Evolutionary conservation across 2,329 filamentous ascomycete genomes (phyloP), one percentile per base, ranked within the genome.

Genomic region (Ophiobolus disseminans): DNA sequence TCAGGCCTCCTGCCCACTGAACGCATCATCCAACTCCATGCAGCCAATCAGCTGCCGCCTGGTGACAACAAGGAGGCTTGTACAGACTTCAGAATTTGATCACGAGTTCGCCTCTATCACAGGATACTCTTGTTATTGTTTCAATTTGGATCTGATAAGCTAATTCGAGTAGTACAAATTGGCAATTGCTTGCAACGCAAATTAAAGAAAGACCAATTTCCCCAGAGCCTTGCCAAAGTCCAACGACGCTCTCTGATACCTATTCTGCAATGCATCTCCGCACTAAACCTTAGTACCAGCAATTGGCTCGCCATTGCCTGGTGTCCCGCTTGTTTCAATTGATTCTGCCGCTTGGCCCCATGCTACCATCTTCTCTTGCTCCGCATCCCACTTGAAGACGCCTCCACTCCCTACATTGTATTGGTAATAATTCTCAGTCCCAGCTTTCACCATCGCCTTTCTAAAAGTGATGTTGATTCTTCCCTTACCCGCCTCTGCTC

Each of bases 341-440:
- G 34, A 43, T 40, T 48, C 25, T 55, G 21, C 41, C 32, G 44
- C 48, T 31, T 48, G 19, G 49, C 53, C 47, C 69, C 76, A 77
- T 8, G 65, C 53, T 36, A 66, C 50, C 80, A 82, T 82, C 63
- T 85, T 82, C 52, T 79, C 74, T 50, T 70, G 75, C 37, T 55
- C 68, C 14, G 76, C 76, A 68, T 89, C 79, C 89, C 89, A 92
- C 61, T 79, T 80, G 69, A 85, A 87, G n/a, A 87, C 82, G 1
- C 76, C 79, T 1, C 89, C 89, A 30, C 72, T 80, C 0, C 89
- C 89, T 40, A 92, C 87, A 73, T 93, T 93, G 73, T 93, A 93
- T 65, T 85, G 83, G 70, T 93, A 91, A 70, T 93, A 92, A 70
- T 93, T 93, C 62, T 90, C 86, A 21, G 88, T 92, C 1, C 88